Evolutionary conservation across 768 basidiomycete genomes (phyloP).

Genomic region (Polyporus arcularius): DNA sequence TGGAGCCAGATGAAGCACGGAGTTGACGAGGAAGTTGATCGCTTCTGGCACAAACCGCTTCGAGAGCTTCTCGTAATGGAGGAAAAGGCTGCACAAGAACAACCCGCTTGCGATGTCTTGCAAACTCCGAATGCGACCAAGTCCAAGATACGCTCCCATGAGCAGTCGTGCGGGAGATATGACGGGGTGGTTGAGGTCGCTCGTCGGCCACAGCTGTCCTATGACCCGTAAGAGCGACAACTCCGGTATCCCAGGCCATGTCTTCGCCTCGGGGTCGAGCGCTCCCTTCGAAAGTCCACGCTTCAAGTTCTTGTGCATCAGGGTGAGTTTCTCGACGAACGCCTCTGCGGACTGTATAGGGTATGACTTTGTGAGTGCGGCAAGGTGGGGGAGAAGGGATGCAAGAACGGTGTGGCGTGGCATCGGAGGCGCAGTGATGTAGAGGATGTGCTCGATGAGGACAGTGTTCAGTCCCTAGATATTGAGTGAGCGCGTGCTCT

Average conservation of each 20-base stretch:
- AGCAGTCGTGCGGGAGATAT: conserved; percentile 84
- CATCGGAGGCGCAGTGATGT: conserved; percentile 63
- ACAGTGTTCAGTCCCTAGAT: conserved; percentile 69
- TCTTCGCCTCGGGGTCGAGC: conserved; percentile 61
- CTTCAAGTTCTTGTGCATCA: conserved; percentile 91
- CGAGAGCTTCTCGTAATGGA: conserved; percentile 83
- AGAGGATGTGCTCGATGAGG: conserved; percentile 86
- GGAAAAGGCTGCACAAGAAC: conserved; percentile 83
- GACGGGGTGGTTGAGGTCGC: conserved; percentile 90
- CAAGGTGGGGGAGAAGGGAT: conserved; percentile 74
- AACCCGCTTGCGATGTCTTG: conserved; percentile 81
- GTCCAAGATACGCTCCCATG: conserved; percentile 88
- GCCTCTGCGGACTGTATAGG: conserved; percentile 77
- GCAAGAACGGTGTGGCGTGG: conserved; percentile 64
- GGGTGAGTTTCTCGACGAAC: conserved; percentile 76
- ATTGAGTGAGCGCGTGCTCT: background rate
- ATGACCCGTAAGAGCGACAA: conserved; percentile 78
- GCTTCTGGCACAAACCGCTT: conserved; percentile 90
- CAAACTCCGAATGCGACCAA: conserved; percentile 76
- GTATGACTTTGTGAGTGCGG: conserved; percentile 76
- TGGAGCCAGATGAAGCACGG: conserved; percentile 74
- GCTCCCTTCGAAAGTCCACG: conserved; percentile 77
- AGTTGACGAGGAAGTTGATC: conserved; percentile 75
- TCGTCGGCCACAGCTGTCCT: conserved; percentile 88
- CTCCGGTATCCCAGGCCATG: conserved; percentile 88